Conservation (phyloP, 805 yeast genomes). For the Candida schatavii region DNA sequence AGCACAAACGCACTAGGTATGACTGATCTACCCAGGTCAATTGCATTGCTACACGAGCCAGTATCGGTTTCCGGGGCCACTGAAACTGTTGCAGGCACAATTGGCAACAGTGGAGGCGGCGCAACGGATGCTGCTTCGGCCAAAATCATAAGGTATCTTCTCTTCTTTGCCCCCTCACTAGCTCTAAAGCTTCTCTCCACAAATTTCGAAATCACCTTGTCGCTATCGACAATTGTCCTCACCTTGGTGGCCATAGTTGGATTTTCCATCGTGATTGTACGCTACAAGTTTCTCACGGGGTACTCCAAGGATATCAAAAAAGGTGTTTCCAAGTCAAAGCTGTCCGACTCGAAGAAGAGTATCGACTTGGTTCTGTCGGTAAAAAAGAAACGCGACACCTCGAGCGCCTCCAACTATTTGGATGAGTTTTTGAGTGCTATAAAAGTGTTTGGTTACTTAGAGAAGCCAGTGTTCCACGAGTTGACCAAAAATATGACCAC, state of each 20-base stretch:
- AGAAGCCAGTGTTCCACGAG: constrained; percentile 87
- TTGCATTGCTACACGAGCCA: too few relatives aligned
- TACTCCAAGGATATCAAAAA: constrained; percentile 46
- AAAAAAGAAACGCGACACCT: constrained; percentile 19
- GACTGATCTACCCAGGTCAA: too few relatives aligned
- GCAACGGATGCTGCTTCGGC: background rate
- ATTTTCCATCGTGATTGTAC: constrained; percentile 44
- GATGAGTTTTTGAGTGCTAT: constrained; percentile 91
- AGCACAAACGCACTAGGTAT: too few relatives aligned
- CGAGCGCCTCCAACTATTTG: constrained; percentile 61
- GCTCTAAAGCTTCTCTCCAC: constrained; percentile 24
- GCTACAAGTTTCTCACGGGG: constrained; percentile 61
- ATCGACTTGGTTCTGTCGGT: constrained; percentile 45
- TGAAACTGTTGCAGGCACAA: too few relatives aligned
- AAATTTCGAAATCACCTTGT: constrained; percentile 49
- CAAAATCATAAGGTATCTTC: background rate
- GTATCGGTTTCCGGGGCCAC: too few relatives aligned
- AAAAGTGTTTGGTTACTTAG: constrained; percentile 90
- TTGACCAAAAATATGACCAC: constrained; percentile 90
- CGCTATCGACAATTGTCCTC: constrained; percentile 46
- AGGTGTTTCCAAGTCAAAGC: constrained; percentile 34
- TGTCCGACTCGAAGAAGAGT: constrained; percentile 23
- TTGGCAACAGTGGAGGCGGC: too few relatives aligned
- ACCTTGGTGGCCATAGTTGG: constrained; percentile 27
- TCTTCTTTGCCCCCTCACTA: constrained; percentile 1